phyloP scores from a whole-genome alignment of 805 yeast species.

The Cyberlindnera americana region DNA sequence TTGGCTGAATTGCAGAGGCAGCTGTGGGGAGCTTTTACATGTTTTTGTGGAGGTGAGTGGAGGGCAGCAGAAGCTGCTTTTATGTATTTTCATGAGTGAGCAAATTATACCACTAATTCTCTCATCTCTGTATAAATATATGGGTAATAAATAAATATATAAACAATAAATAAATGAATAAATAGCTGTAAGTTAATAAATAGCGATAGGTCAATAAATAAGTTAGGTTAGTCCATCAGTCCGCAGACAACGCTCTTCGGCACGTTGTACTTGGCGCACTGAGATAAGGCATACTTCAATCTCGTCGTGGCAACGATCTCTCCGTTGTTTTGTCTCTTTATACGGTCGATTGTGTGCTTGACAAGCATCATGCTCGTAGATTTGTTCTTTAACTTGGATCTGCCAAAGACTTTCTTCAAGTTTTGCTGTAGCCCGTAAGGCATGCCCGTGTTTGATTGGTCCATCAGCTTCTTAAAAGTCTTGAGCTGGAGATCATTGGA shows the following conservation, averaged over 20 bases:
- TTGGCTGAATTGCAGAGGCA: too few relatives aligned
- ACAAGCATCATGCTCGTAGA: conserved; percentile 5
- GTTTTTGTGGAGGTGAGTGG: too few relatives aligned
- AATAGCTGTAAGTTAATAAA: not conserved
- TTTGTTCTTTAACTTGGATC: conserved; percentile 5
- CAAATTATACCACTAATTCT: too few relatives aligned
- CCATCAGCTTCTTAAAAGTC: conserved; percentile 8
- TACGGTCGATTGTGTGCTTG: conserved; percentile 10
- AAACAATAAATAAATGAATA: not conserved
- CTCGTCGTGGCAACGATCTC: conserved; percentile 9
- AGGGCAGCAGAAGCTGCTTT: too few relatives aligned
- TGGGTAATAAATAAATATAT: not conserved
- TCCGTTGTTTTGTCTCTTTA: conserved; percentile 5
- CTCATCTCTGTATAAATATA: too few relatives aligned
- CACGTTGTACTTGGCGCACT: conserved; percentile 12
- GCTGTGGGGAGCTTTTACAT: too few relatives aligned
- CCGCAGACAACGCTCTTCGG: conserved; percentile 9
- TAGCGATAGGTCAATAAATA: not conserved
- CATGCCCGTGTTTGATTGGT: conserved; percentile 3
- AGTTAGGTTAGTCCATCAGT: conserved; percentile 7
- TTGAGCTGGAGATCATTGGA: conserved; percentile 5
- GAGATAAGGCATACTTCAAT: conserved; percentile 12
- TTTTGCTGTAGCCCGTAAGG: conserved; percentile 4
- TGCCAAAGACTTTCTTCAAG: conserved; percentile 2
- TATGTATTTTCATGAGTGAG: too few relatives aligned